phyloP scores from a whole-genome alignment of 2,329 filamentous ascomycete genomes.

The Colletotrichum falcatum region DNA sequence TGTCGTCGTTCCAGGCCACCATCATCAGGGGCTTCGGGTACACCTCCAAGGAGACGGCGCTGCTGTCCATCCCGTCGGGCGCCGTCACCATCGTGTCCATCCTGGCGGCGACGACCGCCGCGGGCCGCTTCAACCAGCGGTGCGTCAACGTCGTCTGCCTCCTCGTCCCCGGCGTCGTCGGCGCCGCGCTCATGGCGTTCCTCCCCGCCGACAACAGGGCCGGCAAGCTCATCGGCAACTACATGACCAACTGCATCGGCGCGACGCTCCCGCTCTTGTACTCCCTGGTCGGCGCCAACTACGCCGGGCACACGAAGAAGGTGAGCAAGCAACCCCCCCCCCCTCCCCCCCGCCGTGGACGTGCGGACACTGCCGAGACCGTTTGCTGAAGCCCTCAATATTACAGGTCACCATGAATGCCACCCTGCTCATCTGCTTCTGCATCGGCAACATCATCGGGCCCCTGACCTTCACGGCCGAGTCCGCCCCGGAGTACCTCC shows the following conservation, averaged over 20 bases:
- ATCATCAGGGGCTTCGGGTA: constrained; percentile 73
- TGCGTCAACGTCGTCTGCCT: constrained; percentile 61
- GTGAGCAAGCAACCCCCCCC: no score
- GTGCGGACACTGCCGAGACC: no score
- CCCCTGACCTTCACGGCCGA: constrained; percentile 70
- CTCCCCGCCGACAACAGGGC: constrained; percentile 57
- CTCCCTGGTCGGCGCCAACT: constrained; percentile 77
- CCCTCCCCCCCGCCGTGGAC: no score
- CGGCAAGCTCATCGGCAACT: constrained; percentile 70
- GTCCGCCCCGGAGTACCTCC: constrained; percentile 69
- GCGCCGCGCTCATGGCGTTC: constrained; percentile 67
- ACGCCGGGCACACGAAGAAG: constrained; percentile 75
- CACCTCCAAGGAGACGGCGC: constrained; percentile 66
- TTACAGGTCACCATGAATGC: constrained; percentile 66
- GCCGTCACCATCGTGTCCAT: constrained; percentile 71
- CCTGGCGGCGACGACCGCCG: constrained; percentile 68
- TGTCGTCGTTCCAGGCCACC: constrained; percentile 74
- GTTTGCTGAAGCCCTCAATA: no score
- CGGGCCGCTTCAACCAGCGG: constrained; percentile 60
- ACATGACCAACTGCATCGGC: constrained; percentile 74
- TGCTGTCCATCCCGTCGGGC: constrained; percentile 77
- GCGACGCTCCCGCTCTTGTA: constrained; percentile 75
- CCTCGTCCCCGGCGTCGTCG: constrained; percentile 54
- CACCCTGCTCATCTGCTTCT: constrained; percentile 28
- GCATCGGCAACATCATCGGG: constrained; percentile 72